Evolutionary conservation across 768 basidiomycete genomes (phyloP).

Genomic region (Chalciporus sphaerocephalus): DNA sequence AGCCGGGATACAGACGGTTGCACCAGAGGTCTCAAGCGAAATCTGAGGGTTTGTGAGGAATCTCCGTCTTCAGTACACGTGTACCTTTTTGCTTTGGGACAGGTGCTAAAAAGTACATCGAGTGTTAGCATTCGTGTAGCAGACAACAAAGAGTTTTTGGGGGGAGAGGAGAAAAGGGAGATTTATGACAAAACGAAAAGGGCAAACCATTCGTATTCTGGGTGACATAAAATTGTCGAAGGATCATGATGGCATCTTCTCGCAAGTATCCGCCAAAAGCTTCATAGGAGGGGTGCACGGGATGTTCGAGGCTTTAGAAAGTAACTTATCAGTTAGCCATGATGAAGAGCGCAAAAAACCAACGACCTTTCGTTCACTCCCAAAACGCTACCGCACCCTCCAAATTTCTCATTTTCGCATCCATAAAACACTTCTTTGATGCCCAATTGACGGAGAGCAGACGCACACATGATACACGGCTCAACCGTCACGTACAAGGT

Average conservation of each 20-base stretch:
- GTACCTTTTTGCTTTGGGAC: constrained; percentile 78
- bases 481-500: constrained; percentile 97
- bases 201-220: constrained; percentile 93
- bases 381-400: constrained; percentile 93
- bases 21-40: neutral
- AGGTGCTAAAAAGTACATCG: constrained; percentile 52
- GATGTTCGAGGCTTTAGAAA: constrained; percentile 56
- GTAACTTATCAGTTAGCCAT: neutral
- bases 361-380: constrained; percentile 82
- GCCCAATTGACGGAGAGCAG: constrained; percentile 89
- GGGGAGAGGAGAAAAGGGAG: no score
- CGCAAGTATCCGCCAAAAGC: constrained; percentile 74
- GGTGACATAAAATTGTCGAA: constrained; percentile 86
- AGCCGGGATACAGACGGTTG: neutral
- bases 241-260: constrained; percentile 81
- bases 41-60: constrained; percentile 28
- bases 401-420: constrained; percentile 93
- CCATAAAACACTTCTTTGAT: constrained; percentile 90
- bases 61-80: constrained; percentile 78
- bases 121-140: constrained; percentile 8
- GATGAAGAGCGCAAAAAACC: no score
- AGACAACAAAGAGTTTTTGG: neutral
- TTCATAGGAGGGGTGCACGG: constrained; percentile 67
- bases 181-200: neutral
- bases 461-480: constrained; percentile 99